Evolutionary conservation across 192 early-diverging fungal genomes (phyloP).

Genomic region (Entomortierella chlamydospora): DNA sequence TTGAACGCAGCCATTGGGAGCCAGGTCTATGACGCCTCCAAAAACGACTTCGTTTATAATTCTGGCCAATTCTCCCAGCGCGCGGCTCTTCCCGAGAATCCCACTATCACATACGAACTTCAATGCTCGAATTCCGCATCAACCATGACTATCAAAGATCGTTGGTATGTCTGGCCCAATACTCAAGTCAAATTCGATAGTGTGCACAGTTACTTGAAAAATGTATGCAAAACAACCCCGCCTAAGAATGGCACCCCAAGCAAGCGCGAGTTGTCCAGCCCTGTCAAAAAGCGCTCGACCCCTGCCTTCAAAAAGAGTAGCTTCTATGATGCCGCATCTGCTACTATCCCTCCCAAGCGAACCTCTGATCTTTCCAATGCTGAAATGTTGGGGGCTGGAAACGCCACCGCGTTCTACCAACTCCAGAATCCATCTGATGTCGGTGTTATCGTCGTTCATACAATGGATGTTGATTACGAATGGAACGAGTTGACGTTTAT

Average conservation of each 20-base stretch:
- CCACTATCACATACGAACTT: neutral
- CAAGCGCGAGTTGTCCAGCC: neutral
- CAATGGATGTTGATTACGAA: neutral
- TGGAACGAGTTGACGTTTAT: neutral
- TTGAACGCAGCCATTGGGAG: conserved; percentile 21
- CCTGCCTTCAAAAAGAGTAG: neutral
- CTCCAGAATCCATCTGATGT: neutral
- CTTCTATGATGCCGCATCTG: neutral
- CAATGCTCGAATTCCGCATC: neutral
- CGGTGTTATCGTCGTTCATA: conserved; percentile 6
- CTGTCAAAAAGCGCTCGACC: neutral
- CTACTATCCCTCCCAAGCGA: neutral
- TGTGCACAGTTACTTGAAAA: neutral
- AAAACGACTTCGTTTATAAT: neutral
- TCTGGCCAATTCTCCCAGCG: neutral
- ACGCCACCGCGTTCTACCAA: conserved; percentile 5
- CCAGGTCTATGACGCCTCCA: neutral
- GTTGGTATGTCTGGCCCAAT: neutral
- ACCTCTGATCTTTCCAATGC: neutral
- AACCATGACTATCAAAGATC: neutral
- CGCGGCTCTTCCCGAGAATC: neutral
- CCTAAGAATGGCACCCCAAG: neutral
- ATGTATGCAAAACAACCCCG: neutral
- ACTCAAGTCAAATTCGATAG: neutral
- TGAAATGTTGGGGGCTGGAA: neutral